Base-by-base conservation (phyloP, 2,329 filamentous ascomycete species). In the Ophiostoma himal-ulmi region DNA sequence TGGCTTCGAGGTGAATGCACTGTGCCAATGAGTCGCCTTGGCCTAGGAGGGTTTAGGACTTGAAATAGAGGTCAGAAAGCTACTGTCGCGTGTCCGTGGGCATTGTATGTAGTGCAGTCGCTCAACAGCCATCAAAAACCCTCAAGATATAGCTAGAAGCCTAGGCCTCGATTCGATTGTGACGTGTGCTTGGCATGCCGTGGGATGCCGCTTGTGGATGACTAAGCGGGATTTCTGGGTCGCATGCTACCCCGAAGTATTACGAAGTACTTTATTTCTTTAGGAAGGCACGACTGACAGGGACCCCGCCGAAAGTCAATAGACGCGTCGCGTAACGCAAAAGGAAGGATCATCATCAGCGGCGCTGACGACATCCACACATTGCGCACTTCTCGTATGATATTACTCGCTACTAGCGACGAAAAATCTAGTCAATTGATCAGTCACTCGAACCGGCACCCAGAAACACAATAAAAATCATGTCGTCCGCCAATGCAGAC, bases 401-500 rank as follows among this genome's bases (percentile, higher is more conserved):
- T 5, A 48, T 20, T n/a, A 14, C 17, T 48, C 17, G 5, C 44
- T 48, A 48, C 17, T n/a, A n/a, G 44, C 44, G 17, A 48, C 44
- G n/a, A 1, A 48, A 48, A 48, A 48, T 20, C 44, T 5, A 8
- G 30, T 7, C 17, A 48, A n/a, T 48, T 8, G n/a, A 48, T 48
- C 17, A 48, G 17, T 7, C 17, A 48, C 17, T 48, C 5, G 7
- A 4, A 6, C 44, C 8, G 44, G 20, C 44, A 20, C 52, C 52
- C n/a, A 57, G 22, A 13, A 57, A 22, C 17, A 17, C n/a, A 6
- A 57, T 57, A n/a, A 30, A 34, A 22, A n/a, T 72, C 68, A 78
- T 78, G 76, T 74, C 74, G 62, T 71, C 75, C 30, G 70, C 73
- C 70, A 75, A 72, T 68, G 81, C 84, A 67, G 85, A 88, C 74